phyloP scores from a whole-genome alignment of 345 rosid genomes.

The Hibiscus trionum region DNA sequence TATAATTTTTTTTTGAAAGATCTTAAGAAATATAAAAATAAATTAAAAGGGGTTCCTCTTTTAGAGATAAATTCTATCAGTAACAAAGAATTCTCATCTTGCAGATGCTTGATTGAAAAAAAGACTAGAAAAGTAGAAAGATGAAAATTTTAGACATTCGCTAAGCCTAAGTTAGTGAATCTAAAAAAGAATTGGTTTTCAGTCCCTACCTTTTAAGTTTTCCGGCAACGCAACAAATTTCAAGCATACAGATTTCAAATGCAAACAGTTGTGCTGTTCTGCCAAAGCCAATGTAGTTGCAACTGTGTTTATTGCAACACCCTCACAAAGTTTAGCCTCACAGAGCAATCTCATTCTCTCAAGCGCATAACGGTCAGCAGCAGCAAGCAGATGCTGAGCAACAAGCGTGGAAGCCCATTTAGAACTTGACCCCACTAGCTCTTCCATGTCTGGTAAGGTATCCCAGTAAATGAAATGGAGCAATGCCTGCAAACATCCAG shows the following conservation, averaged over 20 bases:
- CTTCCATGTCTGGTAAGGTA: conserved; percentile 57
- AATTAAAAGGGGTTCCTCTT: not conserved
- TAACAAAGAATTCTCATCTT: not conserved
- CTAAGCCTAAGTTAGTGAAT: not conserved
- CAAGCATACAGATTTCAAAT: conserved; percentile 63
- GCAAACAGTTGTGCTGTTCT: conserved; percentile 74
- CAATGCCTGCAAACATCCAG: conserved; percentile 44
- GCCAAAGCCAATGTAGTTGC: conserved; percentile 79
- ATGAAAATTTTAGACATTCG: too few relatives aligned
- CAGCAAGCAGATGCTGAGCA: conserved; percentile 76
- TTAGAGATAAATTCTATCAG: not conserved
- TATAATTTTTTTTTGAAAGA: not conserved
- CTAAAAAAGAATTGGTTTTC: not conserved
- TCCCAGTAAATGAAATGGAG: conserved; percentile 85
- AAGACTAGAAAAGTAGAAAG: too few relatives aligned
- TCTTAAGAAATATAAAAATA: not conserved
- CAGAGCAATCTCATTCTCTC: conserved; percentile 67
- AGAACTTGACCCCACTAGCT: conserved; percentile 48
- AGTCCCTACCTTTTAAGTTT: conserved; percentile 48
- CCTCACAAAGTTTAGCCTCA: conserved; percentile 61
- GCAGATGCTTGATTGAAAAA: too few relatives aligned
- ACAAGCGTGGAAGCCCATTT: conserved; percentile 63
- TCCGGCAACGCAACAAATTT: conserved; percentile 50
- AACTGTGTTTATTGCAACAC: conserved; percentile 61
- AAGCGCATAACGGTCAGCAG: conserved; percentile 71